A percentile compares a stretch with the other conserved stretches of the same genome.
phyloP scores from a whole-genome alignment of 164 flowering plant genomes.

The Dillenia turbinata region DNA sequence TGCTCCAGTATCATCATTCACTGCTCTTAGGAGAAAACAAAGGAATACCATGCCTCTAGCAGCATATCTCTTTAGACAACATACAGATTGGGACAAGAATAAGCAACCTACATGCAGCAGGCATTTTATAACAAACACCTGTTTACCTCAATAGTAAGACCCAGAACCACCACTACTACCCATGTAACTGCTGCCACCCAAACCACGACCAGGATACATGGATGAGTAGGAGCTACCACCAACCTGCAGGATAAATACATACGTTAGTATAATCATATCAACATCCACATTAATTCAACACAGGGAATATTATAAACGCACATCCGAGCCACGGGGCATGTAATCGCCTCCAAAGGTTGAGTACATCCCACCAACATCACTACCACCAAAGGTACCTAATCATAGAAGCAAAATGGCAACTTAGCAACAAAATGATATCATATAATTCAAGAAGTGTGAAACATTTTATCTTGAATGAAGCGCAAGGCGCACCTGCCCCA shows the following conservation, averaged over 20 bases:
- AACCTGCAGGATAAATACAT: slow-evolving; percentile 38
- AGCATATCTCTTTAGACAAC: slow-evolving; percentile 1
- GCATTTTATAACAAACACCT: no score
- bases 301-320: slow-evolving; percentile 20
- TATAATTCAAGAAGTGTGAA: not conserved
- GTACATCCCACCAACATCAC: slow-evolving; percentile 76
- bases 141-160: slow-evolving; percentile 79
- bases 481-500: slow-evolving; percentile 46
- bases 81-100: no score
- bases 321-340: slow-evolving; percentile 73
- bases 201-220: slow-evolving; percentile 66
- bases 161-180: slow-evolving; percentile 67
- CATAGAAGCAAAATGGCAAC: not conserved
- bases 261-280: not conserved
- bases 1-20: slow-evolving; percentile 25
- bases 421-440: not conserved
- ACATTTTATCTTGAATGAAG: not conserved
- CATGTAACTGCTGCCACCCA: slow-evolving; percentile 71
- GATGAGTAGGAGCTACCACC: slow-evolving; percentile 87
- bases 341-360: slow-evolving; percentile 77
- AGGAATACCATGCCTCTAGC: slow-evolving; percentile 8
- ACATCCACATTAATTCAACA: not conserved
- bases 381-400: slow-evolving; percentile 69
- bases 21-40: slow-evolving; percentile 16
- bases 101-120: no score